Percentiles rank a stretch among this genome's conserved stretches.
Evolutionary conservation across 768 basidiomycete genomes (phyloP).

Genomic region (Rhizopogon rudus): DNA sequence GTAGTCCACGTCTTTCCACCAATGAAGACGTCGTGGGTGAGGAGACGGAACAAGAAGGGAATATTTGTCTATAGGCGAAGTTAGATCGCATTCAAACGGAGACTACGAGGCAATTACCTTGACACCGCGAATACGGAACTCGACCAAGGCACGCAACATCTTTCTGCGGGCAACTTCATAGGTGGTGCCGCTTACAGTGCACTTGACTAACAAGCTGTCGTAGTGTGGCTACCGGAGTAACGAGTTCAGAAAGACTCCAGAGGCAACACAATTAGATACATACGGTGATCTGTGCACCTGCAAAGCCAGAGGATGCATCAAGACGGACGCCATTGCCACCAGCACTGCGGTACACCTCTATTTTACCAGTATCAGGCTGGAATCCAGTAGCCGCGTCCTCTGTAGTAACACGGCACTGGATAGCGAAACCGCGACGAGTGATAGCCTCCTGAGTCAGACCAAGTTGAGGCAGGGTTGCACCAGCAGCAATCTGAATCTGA

Average conservation of each 20-base stretch:
- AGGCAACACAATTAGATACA: conserved; percentile 19
- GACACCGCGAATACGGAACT: conserved; percentile 99
- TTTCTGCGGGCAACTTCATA: conserved; percentile 98
- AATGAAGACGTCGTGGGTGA: conserved; percentile 96
- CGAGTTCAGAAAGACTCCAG: not conserved
- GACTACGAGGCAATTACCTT: conserved; percentile 49
- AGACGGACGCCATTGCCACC: conserved; percentile 98
- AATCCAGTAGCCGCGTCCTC: conserved; percentile 91
- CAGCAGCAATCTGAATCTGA: conserved; percentile 99
- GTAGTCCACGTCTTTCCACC: conserved; percentile 99
- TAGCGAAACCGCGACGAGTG: conserved; percentile 93
- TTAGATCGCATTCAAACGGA: not conserved
- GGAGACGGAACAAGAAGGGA: conserved; percentile 96
- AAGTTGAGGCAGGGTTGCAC: conserved; percentile 91
- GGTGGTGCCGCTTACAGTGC: conserved; percentile 91
- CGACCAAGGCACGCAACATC: conserved; percentile 99
- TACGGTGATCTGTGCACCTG: conserved; percentile 97
- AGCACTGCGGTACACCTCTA: conserved; percentile 97
- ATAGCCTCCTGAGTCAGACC: conserved; percentile 96
- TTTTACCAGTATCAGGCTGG: conserved; percentile 99
- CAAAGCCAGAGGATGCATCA: conserved; percentile 96
- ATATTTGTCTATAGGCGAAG: conserved; percentile 77
- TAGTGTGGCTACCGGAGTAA: conserved; percentile 75
- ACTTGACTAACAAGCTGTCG: conserved; percentile 96
- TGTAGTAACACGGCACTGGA: conserved; percentile 97